Base-by-base conservation (phyloP, 1,284 basidiomycete species). In the Cryptococcus sp. region DNA sequence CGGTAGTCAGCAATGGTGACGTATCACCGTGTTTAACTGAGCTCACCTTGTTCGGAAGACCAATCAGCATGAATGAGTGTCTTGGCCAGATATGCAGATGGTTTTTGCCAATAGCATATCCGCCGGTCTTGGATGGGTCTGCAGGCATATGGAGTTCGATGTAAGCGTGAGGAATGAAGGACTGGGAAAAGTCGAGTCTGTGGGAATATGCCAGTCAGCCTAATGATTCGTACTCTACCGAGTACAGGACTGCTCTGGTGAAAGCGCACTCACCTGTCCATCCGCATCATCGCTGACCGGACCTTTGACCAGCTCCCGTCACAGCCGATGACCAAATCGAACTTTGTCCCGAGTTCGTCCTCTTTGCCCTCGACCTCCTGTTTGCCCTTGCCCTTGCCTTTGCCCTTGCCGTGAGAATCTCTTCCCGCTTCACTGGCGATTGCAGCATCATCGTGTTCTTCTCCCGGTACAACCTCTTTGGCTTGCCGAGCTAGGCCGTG, bases 61-160 rank as follows among this genome's bases (percentile, higher is more conserved):
- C 96, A 72, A 99, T 97, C 69, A 99, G 85, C 95, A 99, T 99
- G 82, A 97, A 98, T 51, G 91, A 89, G 78, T 94, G 91, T 72
- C 93, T 87, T 58, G 95, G 96, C 95, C 95, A 99, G 74, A 99
- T 98, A 81, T 99, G 96, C 64, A 99, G 86, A 79, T 98, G 91
- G 79, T 91, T 88, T 64, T 91, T 89, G 82, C 96, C 92, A 78
- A 99, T 86, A 51, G 86, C 81, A 81, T 90, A 99, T 85, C 89
- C 66, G 44, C 66, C 69, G 73, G 78, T 63, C 53, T 68, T 68
- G 68, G 85, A 83, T 57, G 81, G 79, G 58, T 88, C 88, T 69
- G 93, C 83, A 64, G 93, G 91, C 84, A 99, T 93, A 80, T 88
- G 91, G 54, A 99, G 85, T 82, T 99, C 95, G 68, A 98, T 83